Evolutionary conservation across 345 rosid species (phyloP).

Genomic region (Eutrema yunnanense): DNA sequence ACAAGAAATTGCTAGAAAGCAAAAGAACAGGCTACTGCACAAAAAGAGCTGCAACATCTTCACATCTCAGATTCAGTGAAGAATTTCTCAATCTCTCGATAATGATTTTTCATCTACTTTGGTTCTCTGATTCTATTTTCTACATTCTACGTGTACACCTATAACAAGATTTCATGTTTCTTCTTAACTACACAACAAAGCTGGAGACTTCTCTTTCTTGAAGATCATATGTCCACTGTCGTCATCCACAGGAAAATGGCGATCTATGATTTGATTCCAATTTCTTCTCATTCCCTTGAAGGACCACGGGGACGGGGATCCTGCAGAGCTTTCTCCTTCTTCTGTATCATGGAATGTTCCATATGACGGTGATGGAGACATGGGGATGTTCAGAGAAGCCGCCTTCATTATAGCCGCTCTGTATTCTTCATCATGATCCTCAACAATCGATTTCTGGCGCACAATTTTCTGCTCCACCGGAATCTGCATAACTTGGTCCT

Average conservation of each 20-base stretch:
- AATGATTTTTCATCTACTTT: constrained; percentile 17
- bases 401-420: constrained; percentile 78
- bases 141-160: constrained; percentile 23
- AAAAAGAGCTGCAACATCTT: constrained; percentile 1
- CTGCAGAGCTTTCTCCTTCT: constrained; percentile 52
- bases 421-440: constrained; percentile 74
- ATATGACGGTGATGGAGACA: constrained; percentile 52
- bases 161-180: neutral
- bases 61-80: neutral
- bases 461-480: constrained; percentile 80
- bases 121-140: constrained; percentile 2
- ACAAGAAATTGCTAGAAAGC: neutral
- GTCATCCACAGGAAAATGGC: constrained; percentile 42
- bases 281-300: constrained; percentile 36
- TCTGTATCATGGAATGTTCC: constrained; percentile 69
- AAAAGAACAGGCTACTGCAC: neutral
- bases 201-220: constrained; percentile 22
- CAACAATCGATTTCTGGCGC: constrained; percentile 57
- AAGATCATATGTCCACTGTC: constrained; percentile 49
- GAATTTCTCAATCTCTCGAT: neutral
- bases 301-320: constrained; percentile 32
- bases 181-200: constrained; percentile 15
- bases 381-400: constrained; percentile 60
- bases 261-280: constrained; percentile 54
- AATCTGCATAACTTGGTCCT: constrained; percentile 58